Conservation (phyloP, 331 rosid species). For the Malus hybrid region DNA sequence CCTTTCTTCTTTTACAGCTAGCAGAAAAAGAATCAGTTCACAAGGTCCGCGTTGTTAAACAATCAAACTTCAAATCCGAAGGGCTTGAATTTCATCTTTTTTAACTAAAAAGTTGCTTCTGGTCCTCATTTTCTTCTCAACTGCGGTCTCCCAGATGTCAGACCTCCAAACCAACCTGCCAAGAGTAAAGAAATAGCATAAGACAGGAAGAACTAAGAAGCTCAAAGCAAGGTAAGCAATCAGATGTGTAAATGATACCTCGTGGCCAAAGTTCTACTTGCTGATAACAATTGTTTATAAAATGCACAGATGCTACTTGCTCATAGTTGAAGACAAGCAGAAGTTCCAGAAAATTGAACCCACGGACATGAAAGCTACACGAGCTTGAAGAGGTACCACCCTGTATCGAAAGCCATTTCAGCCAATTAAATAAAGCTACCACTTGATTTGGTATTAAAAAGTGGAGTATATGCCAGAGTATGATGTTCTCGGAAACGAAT, state of each 20-base stretch:
- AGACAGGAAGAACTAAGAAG: not conserved
- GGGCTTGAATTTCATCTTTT: not conserved
- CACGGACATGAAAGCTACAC: conserved; percentile 86
- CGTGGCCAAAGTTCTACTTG: conserved; percentile 11
- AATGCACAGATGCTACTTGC: conserved; percentile 41
- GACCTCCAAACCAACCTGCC: not conserved
- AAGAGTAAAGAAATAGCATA: not conserved
- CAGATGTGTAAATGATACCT: conserved; percentile 16
- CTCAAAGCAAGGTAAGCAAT: not conserved
- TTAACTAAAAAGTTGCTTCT: not conserved
- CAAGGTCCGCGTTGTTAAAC: not conserved
- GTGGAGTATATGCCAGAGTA: not conserved
- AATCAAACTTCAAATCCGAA: not conserved
- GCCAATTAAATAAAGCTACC: not conserved
- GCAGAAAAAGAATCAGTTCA: not conserved
- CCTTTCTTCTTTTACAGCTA: not conserved
- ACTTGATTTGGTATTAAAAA: not conserved
- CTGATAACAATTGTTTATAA: conserved; percentile 1
- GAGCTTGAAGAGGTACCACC: conserved; percentile 91
- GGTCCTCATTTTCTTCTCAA: not conserved
- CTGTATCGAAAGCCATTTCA: conserved; percentile 24
- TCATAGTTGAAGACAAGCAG: conserved; percentile 76
- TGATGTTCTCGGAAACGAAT: not conserved
- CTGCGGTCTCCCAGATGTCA: not conserved
- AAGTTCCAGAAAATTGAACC: conserved; percentile 95